Percentiles rank a stretch among this genome's conserved stretches.
Evolutionary conservation across 345 rosid genomes (phyloP).

Genomic region (Camelina hispida): DNA sequence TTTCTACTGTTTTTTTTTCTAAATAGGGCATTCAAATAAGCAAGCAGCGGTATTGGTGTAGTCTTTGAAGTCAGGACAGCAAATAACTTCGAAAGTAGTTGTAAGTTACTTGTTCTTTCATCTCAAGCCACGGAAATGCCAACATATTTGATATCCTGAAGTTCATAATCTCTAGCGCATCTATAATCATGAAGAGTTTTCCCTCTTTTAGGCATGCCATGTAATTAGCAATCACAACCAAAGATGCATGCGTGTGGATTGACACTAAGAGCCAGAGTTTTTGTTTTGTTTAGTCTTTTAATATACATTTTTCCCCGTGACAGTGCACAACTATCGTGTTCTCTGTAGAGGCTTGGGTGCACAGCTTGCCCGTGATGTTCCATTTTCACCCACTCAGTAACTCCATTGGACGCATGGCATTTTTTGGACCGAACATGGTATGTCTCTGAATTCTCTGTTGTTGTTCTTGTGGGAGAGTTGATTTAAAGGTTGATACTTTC

Average conservation of each 20-base stretch:
- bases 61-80: conserved; percentile 67
- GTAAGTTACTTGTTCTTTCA: conserved; percentile 56
- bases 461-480: background rate
- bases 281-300: background rate
- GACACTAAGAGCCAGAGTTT: background rate
- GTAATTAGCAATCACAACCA: background rate
- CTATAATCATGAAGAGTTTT: background rate
- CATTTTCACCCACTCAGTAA: conserved; percentile 88
- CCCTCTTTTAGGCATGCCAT: background rate
- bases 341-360: conserved; percentile 99
- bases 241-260: conserved; percentile 10
- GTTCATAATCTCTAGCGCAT: background rate
- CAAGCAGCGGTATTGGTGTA: conserved; percentile 64
- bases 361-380: conserved; percentile 98
- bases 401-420: conserved; percentile 80
- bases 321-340: conserved; percentile 76
- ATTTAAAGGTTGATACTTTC: conserved; percentile 1
- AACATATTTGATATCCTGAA: background rate
- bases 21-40: conserved; percentile 74
- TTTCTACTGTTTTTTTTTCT: conserved; percentile 5
- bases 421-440: conserved; percentile 94
- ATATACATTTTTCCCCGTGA: conserved; percentile 14
- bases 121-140: background rate
- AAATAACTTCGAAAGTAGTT: conserved; percentile 48
- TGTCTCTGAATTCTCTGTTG: background rate